A percentile compares a stretch with the other conserved stretches of the same genome.
phyloP scores from a whole-genome alignment of 805 yeast genomes.

The Suhomyces kilbournensis region DNA sequence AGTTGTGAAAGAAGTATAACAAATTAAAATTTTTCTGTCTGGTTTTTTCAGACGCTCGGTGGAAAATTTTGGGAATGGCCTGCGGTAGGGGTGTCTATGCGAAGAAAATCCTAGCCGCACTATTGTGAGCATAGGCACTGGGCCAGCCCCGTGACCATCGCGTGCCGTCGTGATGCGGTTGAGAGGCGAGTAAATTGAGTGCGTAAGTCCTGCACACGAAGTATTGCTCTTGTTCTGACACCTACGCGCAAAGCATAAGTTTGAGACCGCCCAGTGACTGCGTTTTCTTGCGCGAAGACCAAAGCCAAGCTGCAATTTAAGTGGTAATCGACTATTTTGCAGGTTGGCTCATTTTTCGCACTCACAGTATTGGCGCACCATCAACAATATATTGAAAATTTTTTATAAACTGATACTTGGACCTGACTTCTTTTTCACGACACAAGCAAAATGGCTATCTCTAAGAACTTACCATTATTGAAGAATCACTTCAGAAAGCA shows the following conservation, averaged over 20 bases:
- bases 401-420: neutral
- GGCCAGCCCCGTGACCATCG: neutral
- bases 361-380: slow-evolving; percentile 3
- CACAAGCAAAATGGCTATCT: slow-evolving; percentile 66
- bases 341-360: neutral
- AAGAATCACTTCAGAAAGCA: slow-evolving; percentile 99
- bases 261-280: slow-evolving; percentile 7
- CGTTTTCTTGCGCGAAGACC: slow-evolving; percentile 2
- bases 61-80: slow-evolving; percentile 2
- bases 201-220: neutral
- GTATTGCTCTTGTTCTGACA: neutral
- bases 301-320: neutral
- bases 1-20: slow-evolving; percentile 8
- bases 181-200: neutral
- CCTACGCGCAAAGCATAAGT: slow-evolving; percentile 1
- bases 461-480: slow-evolving; percentile 98
- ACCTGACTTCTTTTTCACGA: slow-evolving; percentile 12
- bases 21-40: slow-evolving; percentile 8
- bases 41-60: slow-evolving; percentile 8
- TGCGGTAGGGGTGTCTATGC: slow-evolving; percentile 2
- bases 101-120: slow-evolving; percentile 2
- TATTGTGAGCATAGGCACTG: neutral
- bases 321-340: neutral
- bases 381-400: slow-evolving; percentile 5
- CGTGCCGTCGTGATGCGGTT: neutral